Percentiles rank a stretch among this genome's conserved stretches.
These are phyloP conservation scores for Uronychia setigera DNA, from an alignment of 73 alveolate genomes.

Conservation along the genomic window DNA sequence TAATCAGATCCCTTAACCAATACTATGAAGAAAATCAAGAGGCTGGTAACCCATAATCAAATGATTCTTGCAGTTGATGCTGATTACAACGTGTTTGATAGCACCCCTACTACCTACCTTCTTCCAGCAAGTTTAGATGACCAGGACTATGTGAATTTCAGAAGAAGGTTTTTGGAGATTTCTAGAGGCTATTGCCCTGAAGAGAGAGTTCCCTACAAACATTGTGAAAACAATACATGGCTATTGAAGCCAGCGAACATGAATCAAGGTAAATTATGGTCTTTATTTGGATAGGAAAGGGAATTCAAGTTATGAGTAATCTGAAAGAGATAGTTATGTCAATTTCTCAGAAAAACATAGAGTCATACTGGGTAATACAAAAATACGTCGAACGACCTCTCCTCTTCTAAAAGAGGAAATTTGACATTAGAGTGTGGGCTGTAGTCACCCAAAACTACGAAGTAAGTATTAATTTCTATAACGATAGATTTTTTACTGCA, in stretches of 20 bases:
- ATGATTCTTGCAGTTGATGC: conserved; percentile 12
- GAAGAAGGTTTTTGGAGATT: not conserved
- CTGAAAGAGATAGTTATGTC: conserved; percentile 54
- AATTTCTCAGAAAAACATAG: conserved; percentile 9
- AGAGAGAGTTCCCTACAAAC: conserved; percentile 61
- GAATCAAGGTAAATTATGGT: conserved; percentile 70
- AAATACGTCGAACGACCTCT: conserved; percentile 84
- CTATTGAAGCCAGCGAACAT: conserved; percentile 68
- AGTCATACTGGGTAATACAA: conserved; percentile 75
- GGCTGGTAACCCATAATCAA: conserved; percentile 26
- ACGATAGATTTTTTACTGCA: conserved; percentile 12
- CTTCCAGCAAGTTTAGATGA: conserved; percentile 49
- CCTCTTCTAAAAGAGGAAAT: conserved; percentile 81
- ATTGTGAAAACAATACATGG: conserved; percentile 69
- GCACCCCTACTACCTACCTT: conserved; percentile 75
- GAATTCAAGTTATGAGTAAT: conserved; percentile 62
- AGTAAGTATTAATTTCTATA: not conserved
- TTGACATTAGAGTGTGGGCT: conserved; percentile 88
- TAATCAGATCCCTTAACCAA: conserved; percentile 51
- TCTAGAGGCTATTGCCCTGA: conserved; percentile 7
- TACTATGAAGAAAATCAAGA: conserved; percentile 49
- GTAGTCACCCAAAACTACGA: conserved; percentile 65
- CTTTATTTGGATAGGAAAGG: conserved; percentile 46
- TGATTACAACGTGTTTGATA: conserved; percentile 56
- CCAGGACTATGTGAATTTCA: conserved; percentile 6